phyloP scores from a whole-genome alignment of 1,284 basidiomycete genomes.

The Gymnopus androsaceus region DNA sequence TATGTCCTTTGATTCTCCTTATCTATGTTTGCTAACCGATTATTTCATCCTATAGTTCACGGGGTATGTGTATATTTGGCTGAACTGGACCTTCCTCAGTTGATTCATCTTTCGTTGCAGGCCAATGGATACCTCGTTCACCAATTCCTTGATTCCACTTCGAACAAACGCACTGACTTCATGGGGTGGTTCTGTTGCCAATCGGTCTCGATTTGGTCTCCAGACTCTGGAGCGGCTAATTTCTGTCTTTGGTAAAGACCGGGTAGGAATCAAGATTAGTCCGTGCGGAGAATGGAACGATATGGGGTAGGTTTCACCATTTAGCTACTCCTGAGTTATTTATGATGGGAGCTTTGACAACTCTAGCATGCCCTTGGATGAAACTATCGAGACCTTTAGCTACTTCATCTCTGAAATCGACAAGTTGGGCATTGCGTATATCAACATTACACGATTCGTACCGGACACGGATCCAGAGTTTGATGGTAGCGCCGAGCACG shows the following conservation, averaged over 20 bases:
- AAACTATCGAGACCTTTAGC: conserved; percentile 28
- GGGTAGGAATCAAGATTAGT: conserved; percentile 52
- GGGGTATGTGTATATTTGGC: too few relatives aligned
- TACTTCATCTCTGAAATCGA: conserved; percentile 26
- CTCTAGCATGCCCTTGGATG: conserved; percentile 40
- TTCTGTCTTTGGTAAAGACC: conserved; percentile 51
- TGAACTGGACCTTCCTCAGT: too few relatives aligned
- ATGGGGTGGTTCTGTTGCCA: conserved; percentile 63
- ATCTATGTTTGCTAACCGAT: background rate
- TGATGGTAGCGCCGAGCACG: conserved; percentile 24
- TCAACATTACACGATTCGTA: conserved; percentile 15
- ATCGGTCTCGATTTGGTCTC: conserved; percentile 55
- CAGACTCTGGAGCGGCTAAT: conserved; percentile 51
- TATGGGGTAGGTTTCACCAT: conserved; percentile 42
- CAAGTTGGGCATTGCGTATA: conserved; percentile 24
- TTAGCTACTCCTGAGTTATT: too few relatives aligned
- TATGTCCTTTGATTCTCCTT: conserved; percentile 21
- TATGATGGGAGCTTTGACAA: too few relatives aligned
- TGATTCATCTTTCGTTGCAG: too few relatives aligned
- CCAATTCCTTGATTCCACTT: conserved; percentile 56
- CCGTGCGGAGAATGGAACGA: conserved; percentile 53
- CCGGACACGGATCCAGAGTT: conserved; percentile 34
- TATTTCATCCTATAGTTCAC: conserved; percentile 39
- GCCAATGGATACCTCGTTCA: conserved; percentile 43
- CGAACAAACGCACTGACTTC: conserved; percentile 60